Base-by-base conservation (phyloP, 768 basidiomycete species). In the Boletus insuetus region DNA sequence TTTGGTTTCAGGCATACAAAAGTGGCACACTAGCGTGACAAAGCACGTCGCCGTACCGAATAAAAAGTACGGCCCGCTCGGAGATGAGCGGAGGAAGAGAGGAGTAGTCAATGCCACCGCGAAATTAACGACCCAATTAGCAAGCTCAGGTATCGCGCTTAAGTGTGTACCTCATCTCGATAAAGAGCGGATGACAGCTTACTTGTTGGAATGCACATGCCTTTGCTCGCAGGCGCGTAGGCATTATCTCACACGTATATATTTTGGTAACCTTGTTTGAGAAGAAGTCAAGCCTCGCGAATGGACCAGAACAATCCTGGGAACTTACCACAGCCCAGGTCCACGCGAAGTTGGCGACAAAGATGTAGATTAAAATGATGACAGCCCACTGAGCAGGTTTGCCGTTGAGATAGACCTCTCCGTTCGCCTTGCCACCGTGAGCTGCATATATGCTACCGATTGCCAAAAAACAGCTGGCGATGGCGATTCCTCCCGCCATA, bases 61-160 rank as follows among this genome's bases (percentile, higher is more conserved):
- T 43, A 79, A 61, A 65, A 80, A 80, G 59, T 79, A 80, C 1
- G 77, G 76, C 2, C 77, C 79, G 2, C 74, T 80, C 8, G 73
- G 69, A 8, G 76, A 78, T 43, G 69, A 63, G 4, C 69, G 64
- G 46, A 81, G 73, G 69, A 80, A 81, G 34, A 78, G 63, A 17
- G 79, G 77, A 14, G 79, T 77, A 22, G 78, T 71, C 60, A 77
- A 68, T 11, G 79, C 77, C 54, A 80, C 74, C 32, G 67, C 49
- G 58, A 74, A 79, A 65, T 79, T 79, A 20, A 79, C 66, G 34
- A 59, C 51, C 64, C 63, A 71, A 50, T 69, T 65, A 3, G 61
- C 55, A 39, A 61, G 64, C 66, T 64, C 29, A 39, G 34, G 49
- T 43, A 40, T 58, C 20, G 19, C 54, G 51, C 31, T 31, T 61